Percentiles rank a stretch among this genome's conserved stretches.
Conservation (phyloP, 2,329 filamentous ascomycete genomes). For the Harringtonia lauricola region DNA sequence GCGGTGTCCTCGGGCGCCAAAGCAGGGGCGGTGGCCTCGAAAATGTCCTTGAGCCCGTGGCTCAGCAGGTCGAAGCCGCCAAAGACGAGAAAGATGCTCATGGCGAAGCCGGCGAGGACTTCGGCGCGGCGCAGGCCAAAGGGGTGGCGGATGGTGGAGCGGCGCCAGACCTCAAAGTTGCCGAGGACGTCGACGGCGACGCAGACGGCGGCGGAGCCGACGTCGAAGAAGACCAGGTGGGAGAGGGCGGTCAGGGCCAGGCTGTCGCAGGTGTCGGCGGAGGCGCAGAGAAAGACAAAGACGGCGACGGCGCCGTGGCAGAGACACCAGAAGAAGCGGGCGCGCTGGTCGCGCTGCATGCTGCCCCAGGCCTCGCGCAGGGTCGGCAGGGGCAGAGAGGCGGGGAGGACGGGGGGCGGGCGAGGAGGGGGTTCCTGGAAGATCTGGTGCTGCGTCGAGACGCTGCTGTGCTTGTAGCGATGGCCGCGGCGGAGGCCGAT, state of each 20-base stretch:
- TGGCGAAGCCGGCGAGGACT: conserved; percentile 88
- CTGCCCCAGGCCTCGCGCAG: conserved; percentile 77
- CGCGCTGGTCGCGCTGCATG: conserved; percentile 80
- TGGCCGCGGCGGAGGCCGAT: conserved; percentile 88
- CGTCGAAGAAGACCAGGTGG: conserved; percentile 91
- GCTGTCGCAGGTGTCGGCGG: conserved; percentile 53
- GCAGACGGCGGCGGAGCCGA: conserved; percentile 81
- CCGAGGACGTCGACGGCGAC: conserved; percentile 85
- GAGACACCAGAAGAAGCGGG: conserved; percentile 76
- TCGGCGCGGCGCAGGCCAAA: conserved; percentile 89
- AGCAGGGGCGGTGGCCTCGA: conserved; percentile 40
- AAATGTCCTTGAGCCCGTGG: conserved; percentile 85
- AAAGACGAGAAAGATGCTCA: conserved; percentile 94
- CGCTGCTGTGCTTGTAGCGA: conserved; percentile 94
- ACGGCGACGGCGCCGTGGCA: conserved; percentile 77
- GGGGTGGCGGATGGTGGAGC: conserved; percentile 83
- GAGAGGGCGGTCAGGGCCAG: conserved; percentile 86
- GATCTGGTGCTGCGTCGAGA: conserved; percentile 81
- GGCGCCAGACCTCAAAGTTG: conserved; percentile 97
- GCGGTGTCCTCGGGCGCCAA: neutral
- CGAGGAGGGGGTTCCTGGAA: conserved; percentile 85
- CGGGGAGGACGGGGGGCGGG: conserved; percentile 78
- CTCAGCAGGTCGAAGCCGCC: conserved; percentile 93
- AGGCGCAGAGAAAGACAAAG: conserved; percentile 75
- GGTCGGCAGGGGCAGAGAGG: conserved; percentile 85